Base-by-base conservation (phyloP, 2,329 filamentous ascomycete genomes). In the Pochonia chlamydosporia region DNA sequence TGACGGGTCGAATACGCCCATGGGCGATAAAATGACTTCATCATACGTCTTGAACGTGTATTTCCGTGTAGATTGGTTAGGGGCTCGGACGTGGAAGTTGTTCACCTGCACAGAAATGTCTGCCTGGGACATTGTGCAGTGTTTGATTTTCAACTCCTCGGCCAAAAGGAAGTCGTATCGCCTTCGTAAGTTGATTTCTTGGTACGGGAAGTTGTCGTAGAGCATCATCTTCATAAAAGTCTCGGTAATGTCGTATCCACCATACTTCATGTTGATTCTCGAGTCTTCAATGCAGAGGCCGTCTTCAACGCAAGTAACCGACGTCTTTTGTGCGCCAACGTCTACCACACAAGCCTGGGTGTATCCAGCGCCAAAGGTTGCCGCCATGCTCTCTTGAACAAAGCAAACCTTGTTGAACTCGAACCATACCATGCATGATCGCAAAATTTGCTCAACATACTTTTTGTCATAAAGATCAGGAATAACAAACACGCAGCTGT, bases 151-250 rank as follows among this genome's bases (percentile, higher is more conserved):
- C 49, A 99, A 74, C 70, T 99, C 93, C 66, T 99, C 93, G 2
- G 92, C 92, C 21, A 99, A 76, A 31, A 97, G 69, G 56, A 92
- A 96, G 63, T 99, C 93, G 60, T 96, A 95, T 41, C 93, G 82
- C 46, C 90, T 80, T 64, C 82, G 84, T 24, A 99, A 74, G 62
- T 99, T 96, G 69, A 99, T 95, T 18, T 96, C 91, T 41, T 86
- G 79, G 63, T 99, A 99, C 5, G 95, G 92, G 58, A 99, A 96
- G 59, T 93, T 87, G 64, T 96, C 91, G 66, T 87, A 90, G 3
- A 99, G 80, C 86, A 97, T 90, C 92, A 97, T 97, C 69, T 93
- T 96, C 63, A 96, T 78, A 59, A 99, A 96, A 0, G 89, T 87
- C 58, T 96, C 89, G 0, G 93, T 97, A 31, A 97, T 87, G 65